Evolutionary conservation across 2,329 filamentous ascomycete genomes (phyloP), one percentile per base, ranked within the genome.

Genomic region (Fusarium dlaminii): DNA sequence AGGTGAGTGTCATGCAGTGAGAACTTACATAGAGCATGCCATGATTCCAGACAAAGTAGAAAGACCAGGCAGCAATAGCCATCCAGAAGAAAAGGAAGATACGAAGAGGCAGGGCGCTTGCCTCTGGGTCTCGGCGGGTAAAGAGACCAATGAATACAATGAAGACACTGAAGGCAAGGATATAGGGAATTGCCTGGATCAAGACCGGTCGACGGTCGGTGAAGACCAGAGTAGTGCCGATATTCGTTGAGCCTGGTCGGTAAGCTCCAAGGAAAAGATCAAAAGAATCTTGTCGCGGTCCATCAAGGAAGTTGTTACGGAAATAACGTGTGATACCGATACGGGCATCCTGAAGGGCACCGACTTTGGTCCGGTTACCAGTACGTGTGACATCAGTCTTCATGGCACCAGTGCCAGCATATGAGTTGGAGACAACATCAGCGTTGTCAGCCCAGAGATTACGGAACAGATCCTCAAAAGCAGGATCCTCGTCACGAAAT

Each of bases 401-500:
- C 85, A 99, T 90, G 58, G 96, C 96, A 7, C 96, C 97, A 1
- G 97, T 99, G 63, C 96, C 96, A 3, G 96, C 96, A 83, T 99
- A 99, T 1, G 94, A 92, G 76, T 90, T 92, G 24, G 95, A 97
- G 39, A 99, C 95, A 30, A 97, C 93, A 81, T 99, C 96, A 63
- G 97, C 96, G 79, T 99, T 99, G 84, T 99, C 96, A 36, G 96
- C 96, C 96, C 96, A 99, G 22, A 98, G 88, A 83, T 98, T 98
- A 75, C 96, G 94, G 90, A 98, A 99, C 66, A 98, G 86, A 77
- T 93, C 87, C 82, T 98, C 95, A 81, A 99, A 99, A 2, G 88
- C 90, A 18, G 88, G 85, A 79, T 98, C 94, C 77, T 95, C 93
- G 66, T 88, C 86, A 46, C 91, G 91, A 76, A 96, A 95, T 29